Evolutionary conservation across 176 grass and related monocot species (phyloP), one percentile per base, ranked within the genome.

Genomic region (Areca catechu): DNA sequence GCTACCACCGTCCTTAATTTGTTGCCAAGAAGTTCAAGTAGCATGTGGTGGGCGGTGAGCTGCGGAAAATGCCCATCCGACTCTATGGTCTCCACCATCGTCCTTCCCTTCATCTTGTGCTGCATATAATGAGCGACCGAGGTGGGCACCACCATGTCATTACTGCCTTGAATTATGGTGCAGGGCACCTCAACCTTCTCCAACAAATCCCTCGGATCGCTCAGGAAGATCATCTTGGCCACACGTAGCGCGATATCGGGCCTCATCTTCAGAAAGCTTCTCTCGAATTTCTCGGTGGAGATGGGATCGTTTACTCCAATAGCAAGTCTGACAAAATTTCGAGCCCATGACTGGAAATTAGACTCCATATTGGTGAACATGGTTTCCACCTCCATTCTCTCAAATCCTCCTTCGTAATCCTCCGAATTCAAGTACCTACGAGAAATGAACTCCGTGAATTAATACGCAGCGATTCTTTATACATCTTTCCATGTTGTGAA

Each of bases 401-500:
- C 74, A 61, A 89, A 95, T 16, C 90, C 90, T 28, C 82, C 90
- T 60, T 83, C 63, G 28, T 95, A 95, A 52, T 83, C 82, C 29
- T 86, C 90, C 3, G 70, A 81, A 63, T 89, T 95, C 57, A 86
- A 53, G 65, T 93, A 87, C 65, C 88, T 93, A 14, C 34, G 2
- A 43, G 34, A 43, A 12, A 43, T 43, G 10, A 43, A 9, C 34
- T 12, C 10, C 7, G 34, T 43, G 34, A 43, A 43, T 29, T 29
- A 0, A 29, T 6, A 29, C 27, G 5, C 27, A 29, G 27, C 27
- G 27, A 29, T 29, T 29, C 27, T 29, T 29, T 25, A 0, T 4
- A 25, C 4, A 29, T 29, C 27, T 5, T 1, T 0, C 27, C 5
- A 29, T 29, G 5, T 6, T 1, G 27, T 29, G 27, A 29, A 6